phyloP scores from a whole-genome alignment of 1,284 basidiomycete species.

The Malassezia japonica region DNA sequence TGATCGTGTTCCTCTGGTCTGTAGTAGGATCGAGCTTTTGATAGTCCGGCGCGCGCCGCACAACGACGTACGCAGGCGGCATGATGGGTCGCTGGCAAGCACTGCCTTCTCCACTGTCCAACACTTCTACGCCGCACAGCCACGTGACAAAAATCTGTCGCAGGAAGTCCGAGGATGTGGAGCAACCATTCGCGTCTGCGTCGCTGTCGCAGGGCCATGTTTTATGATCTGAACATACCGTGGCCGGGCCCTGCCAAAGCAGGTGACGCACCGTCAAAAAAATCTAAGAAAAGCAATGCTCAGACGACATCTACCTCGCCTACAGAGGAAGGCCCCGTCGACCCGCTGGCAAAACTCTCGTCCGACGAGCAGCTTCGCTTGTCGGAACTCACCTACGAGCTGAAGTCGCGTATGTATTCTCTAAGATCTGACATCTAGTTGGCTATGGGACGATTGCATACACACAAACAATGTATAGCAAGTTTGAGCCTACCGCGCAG shows the following conservation, averaged over 20 bases:
- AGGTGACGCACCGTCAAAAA: background rate
- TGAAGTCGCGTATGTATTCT: slow-evolving; percentile 15
- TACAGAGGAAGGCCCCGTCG: background rate
- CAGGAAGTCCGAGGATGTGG: too few species aligned
- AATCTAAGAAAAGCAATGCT: slow-evolving; percentile 23
- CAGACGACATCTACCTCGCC: background rate
- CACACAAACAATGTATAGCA: slow-evolving; percentile 30
- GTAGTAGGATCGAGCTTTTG: slow-evolving; percentile 15
- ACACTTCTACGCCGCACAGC: background rate
- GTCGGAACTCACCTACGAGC: slow-evolving; percentile 21
- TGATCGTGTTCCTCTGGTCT: slow-evolving; percentile 42
- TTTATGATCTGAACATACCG: slow-evolving; percentile 36
- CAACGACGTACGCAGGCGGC: background rate
- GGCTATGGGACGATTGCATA: slow-evolving; percentile 35
- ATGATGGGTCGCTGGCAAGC: background rate
- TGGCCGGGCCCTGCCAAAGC: slow-evolving; percentile 22
- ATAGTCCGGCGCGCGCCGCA: background rate
- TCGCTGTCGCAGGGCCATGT: slow-evolving; percentile 22
- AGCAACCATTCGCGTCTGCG: too few species aligned
- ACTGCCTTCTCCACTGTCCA: background rate
- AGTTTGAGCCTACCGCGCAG: slow-evolving; percentile 26
- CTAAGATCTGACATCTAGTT: slow-evolving; percentile 16
- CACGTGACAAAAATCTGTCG: slow-evolving; percentile 4
- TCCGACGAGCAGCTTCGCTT: slow-evolving; percentile 17
- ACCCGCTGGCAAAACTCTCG: background rate